Conservation (phyloP, 768 basidiomycete genomes). For the Clathrus columnatus region DNA sequence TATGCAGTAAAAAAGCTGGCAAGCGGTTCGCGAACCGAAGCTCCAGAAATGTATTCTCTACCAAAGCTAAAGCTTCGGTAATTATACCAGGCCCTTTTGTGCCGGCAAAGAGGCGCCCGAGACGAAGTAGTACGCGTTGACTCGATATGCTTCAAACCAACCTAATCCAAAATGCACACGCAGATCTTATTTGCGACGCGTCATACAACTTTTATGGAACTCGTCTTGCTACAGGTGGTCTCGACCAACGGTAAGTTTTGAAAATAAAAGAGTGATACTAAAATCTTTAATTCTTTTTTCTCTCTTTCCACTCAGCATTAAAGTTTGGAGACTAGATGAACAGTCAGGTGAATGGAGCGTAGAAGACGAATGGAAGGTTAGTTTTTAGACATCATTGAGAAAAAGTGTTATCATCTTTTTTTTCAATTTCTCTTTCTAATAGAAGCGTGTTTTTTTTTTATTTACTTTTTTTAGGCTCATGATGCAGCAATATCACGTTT, state of each 20-base stretch:
- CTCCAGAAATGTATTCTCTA: too few relatives aligned
- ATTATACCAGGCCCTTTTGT: too few relatives aligned
- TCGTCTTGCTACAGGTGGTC: constrained; percentile 67
- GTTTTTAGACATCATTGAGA: constrained; percentile 15
- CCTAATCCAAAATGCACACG: constrained; percentile 69
- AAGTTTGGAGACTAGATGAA: constrained; percentile 78
- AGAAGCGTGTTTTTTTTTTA: neutral
- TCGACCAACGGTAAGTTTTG: constrained; percentile 64
- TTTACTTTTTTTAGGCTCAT: constrained; percentile 62
- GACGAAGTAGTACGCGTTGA: neutral
- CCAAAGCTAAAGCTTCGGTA: too few relatives aligned
- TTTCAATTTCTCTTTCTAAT: neutral
- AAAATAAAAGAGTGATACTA: constrained; percentile 14
- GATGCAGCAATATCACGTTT: constrained; percentile 81
- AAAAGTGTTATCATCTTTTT: neutral
- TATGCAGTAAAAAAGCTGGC: too few relatives aligned
- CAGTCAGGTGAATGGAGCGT: constrained; percentile 62
- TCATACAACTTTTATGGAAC: constrained; percentile 89
- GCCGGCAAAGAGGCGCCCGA: too few relatives aligned
- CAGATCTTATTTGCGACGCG: constrained; percentile 76
- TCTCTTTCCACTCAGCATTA: constrained; percentile 47
- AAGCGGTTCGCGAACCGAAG: too few relatives aligned
- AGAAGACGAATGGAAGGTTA: constrained; percentile 88
- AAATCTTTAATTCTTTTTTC: constrained; percentile 12
- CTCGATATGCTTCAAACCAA: constrained; percentile 68